These are phyloP conservation scores for Bondarzewia mesenterica DNA, from an alignment of 1,284 basidiomycete genomes.

Conservation along the genomic window DNA sequence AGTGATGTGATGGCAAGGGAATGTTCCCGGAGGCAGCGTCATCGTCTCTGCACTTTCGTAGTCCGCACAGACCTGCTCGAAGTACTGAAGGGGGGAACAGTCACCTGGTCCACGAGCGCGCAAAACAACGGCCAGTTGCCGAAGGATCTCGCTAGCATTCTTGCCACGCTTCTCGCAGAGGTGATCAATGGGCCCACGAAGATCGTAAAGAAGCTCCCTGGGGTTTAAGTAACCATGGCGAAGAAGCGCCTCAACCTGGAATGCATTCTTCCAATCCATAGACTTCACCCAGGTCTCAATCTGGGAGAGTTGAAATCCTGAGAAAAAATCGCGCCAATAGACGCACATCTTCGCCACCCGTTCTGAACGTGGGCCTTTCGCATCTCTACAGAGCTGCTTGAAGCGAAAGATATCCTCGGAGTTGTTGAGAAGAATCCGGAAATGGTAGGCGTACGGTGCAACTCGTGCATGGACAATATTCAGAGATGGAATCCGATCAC, in stretches of 20 bases:
- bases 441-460: conserved; percentile 51
- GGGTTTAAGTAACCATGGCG: conserved; percentile 47
- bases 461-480: conserved; percentile 40
- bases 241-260: conserved; percentile 57
- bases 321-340: conserved; percentile 35
- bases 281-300: conserved; percentile 31
- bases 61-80: background rate
- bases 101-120: conserved; percentile 21
- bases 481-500: conserved; percentile 40
- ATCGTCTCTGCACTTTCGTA: background rate
- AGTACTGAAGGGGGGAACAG: no score
- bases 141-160: conserved; percentile 36
- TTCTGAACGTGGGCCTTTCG: conserved; percentile 10
- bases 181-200: conserved; percentile 31
- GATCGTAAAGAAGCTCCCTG: conserved; percentile 31
- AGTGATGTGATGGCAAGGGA: conserved; percentile 50
- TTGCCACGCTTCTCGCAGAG: conserved; percentile 23
- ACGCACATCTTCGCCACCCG: conserved; percentile 31
- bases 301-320: conserved; percentile 29
- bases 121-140: conserved; percentile 35
- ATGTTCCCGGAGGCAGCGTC: conserved; percentile 22
- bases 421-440: conserved; percentile 41
- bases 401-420: conserved; percentile 25
- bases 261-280: conserved; percentile 48
- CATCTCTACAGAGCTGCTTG: conserved; percentile 6